Evolutionary conservation across 2,329 filamentous ascomycete species (phyloP), one percentile per base, ranked within the genome.

Genomic region (Aspergillus costaricaensis): DNA sequence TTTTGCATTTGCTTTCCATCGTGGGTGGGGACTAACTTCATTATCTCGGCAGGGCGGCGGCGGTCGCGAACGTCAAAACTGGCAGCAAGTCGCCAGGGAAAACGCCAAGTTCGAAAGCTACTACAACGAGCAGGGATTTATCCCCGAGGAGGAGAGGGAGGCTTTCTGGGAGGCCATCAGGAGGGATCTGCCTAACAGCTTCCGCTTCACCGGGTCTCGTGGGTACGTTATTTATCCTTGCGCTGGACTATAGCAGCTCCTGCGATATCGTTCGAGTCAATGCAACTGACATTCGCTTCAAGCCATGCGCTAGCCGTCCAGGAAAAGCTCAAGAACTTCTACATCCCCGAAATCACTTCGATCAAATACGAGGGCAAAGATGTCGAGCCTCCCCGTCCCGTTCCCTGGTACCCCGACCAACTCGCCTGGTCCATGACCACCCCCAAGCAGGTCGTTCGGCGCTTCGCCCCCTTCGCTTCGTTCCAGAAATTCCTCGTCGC

Each of bases 401-500:
- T 99, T 59, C 82, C 88, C 32, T 98, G 94, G 92, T 99, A 96
- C 76, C 95, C 95, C 44, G 92, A 98, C 73, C 87, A 91, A 72
- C 87, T 99, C 62, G 95, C 95, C 53, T 99, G 96, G 90, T 92
- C 88, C 77, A 98, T 98, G 92, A 96, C 93, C 49, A 98, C 94
- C 5, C 92, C 95, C 64, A 99, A 98, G 84, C 93, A 96, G 73
- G 89, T 98, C 66, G 86, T 99, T 64, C 90, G 95, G 70, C 93
- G 93, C 74, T 96, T 96, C 77, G 88, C 91, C 38, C 95, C 95
- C 2, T 99, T 99, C 75, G 89, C 92, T 53, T 90, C 91, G 27
- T 98, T 99, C 79, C 95, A 99, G 77, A 96, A 96, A 76, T 99
- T 97, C 81, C 85, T 99, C 54, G 95, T 99, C 53, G 96, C 94